Evolutionary conservation across 1,139 yeast species (phyloP), one percentile per base, ranked within the genome.

Genomic region (Yamadazyma friedrichii): DNA sequence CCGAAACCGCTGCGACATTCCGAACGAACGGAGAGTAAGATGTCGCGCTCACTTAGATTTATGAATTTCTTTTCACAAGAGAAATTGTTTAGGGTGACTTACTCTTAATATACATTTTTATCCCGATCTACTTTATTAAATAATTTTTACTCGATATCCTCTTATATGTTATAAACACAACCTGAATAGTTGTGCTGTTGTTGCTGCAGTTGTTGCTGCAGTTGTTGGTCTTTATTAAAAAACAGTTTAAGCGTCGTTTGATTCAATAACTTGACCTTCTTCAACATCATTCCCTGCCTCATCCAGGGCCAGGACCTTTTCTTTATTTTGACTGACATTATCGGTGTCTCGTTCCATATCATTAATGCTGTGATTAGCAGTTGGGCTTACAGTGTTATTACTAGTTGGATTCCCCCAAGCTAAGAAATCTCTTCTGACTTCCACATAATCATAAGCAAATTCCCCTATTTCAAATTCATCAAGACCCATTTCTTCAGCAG

Each of bases 381-480:
- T 27, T 28, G 25, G 32, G 12, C 16, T 35, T 5, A 11, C 29
- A 3, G 31, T 20, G 16, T 10, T 22, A 15, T 17, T 15, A 9
- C 3, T 27, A 8, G 25, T 45, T 12, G 54, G 52, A 26, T 42
- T 45, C 13, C 65, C 68, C 76, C 76, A 87, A 52, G 88, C 87
- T 56, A 86, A 76, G 65, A 86, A 91, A 65, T 91, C 96, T 62
- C 98, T 80, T 65, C 98, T 80, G 15, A 91, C 95, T 69, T 93
- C 98, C 44, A 93, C 97, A 59, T 89, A 93, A 65, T 93, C 98
- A 62, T 91, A 93, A 16, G 98, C 98, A 67, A 93, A 93, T 64
- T 93, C 98, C 41, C 98, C 98, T 52, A 93, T 88, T 67, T 93
- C 97, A 64, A 88, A 96, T 62, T 93, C 98, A 62, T 93, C 98